Conservation (phyloP, 805 yeast genomes). For the Candida ipomoeae region DNA sequence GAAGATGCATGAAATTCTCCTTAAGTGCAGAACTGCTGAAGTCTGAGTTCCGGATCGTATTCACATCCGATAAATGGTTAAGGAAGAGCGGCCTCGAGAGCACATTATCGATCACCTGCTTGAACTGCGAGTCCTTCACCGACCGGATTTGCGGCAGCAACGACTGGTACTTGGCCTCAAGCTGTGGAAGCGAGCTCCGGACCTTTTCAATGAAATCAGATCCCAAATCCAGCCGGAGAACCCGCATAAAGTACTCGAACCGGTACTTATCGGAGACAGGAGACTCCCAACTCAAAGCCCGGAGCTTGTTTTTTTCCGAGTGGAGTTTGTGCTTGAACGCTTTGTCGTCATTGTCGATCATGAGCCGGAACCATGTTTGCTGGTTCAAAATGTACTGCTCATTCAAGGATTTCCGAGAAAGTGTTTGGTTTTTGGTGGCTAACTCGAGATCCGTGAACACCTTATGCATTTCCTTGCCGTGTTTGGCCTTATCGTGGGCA, state of each 20-base stretch:
- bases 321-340: conserved; percentile 24
- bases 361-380: conserved; percentile 26
- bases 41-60: background rate
- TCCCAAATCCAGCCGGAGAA: conserved; percentile 21
- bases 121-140: conserved; percentile 34
- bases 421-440: conserved; percentile 21
- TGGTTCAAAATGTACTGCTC: conserved; percentile 21
- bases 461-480: conserved; percentile 52
- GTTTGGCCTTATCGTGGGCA: conserved; percentile 47
- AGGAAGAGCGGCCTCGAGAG: conserved; percentile 29
- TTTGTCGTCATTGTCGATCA: conserved; percentile 19
- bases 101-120: conserved; percentile 21
- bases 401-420: conserved; percentile 18
- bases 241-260: conserved; percentile 26
- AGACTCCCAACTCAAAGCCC: conserved; percentile 38
- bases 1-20: conserved; percentile 26
- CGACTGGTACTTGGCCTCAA: conserved; percentile 20
- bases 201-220: conserved; percentile 16
- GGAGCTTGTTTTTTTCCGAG: conserved; percentile 26
- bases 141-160: conserved; percentile 27
- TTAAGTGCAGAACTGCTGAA: conserved; percentile 13
- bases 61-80: conserved; percentile 17
- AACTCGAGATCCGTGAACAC: conserved; percentile 39
- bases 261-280: conserved; percentile 25
- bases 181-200: conserved; percentile 17